Percentiles rank a stretch among this genome's conserved stretches.
Conservation (phyloP, 1,139 yeast genomes). For the Geotrichum candidum region DNA sequence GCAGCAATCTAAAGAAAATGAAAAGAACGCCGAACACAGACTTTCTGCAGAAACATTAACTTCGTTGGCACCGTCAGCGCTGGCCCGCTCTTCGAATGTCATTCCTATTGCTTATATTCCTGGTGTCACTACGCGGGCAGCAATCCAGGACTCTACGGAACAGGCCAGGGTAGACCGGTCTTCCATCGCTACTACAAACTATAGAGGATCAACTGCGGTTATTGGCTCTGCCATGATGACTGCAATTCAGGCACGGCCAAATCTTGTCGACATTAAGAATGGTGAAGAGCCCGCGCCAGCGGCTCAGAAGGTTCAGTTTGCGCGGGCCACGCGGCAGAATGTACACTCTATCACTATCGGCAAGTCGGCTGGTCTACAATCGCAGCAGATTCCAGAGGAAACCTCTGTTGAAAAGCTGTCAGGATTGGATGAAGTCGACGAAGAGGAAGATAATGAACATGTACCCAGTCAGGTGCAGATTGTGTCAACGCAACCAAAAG, state of each 20-base stretch:
- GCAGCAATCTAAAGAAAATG: slow-evolving; percentile 14
- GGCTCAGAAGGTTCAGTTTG: slow-evolving; percentile 4
- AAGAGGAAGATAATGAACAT: slow-evolving; percentile 1
- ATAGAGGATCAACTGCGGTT: slow-evolving; percentile 32
- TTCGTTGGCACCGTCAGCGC: slow-evolving; percentile 16
- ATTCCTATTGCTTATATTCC: slow-evolving; percentile 94
- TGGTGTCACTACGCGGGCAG: slow-evolving; percentile 48
- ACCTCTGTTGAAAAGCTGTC: neutral
- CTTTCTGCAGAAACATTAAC: slow-evolving; percentile 16
- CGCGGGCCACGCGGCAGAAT: slow-evolving; percentile 1
- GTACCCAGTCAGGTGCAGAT: neutral
- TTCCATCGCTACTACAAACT: slow-evolving; percentile 31
- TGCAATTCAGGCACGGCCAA: slow-evolving; percentile 32
- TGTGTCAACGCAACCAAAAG: neutral
- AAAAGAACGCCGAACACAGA: slow-evolving; percentile 13
- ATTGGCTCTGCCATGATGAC: slow-evolving; percentile 28
- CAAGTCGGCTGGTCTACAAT: slow-evolving; percentile 7
- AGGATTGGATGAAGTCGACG: slow-evolving; percentile 1
- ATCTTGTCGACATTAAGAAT: slow-evolving; percentile 28
- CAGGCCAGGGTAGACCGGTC: slow-evolving; percentile 22
- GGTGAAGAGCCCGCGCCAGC: neutral
- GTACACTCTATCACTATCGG: slow-evolving; percentile 16
- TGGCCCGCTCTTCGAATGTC: slow-evolving; percentile 78
- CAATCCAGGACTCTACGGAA: slow-evolving; percentile 7
- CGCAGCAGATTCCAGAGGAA: slow-evolving; percentile 12